Conservation (phyloP, 31 red algal genomes). For the Bonnemaisonia californica region DNA sequence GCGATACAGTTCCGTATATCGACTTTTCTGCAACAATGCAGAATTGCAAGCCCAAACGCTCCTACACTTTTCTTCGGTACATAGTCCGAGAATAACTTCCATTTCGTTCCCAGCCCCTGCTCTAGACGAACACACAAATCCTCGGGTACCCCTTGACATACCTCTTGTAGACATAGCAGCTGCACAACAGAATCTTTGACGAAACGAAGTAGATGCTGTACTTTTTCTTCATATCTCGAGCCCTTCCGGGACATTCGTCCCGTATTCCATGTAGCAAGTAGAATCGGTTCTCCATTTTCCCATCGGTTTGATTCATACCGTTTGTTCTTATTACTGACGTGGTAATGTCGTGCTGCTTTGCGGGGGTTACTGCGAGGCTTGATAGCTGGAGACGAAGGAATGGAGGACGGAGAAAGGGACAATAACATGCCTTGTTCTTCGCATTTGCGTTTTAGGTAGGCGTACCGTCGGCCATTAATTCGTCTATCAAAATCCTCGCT, state of each 20-base stretch:
- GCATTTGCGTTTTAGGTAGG: background rate
- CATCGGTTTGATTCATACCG: background rate
- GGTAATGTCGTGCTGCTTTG: too few relatives aligned
- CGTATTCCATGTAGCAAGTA: slow-evolving; percentile 18
- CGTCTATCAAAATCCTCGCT: background rate
- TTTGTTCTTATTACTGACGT: background rate
- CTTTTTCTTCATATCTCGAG: background rate
- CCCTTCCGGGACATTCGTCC: background rate
- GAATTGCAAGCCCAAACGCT: background rate
- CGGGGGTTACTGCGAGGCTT: background rate
- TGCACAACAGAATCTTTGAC: background rate
- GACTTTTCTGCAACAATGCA: background rate
- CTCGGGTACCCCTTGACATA: background rate
- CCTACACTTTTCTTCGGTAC: background rate
- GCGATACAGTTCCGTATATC: background rate
- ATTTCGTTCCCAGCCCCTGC: background rate
- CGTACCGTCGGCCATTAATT: background rate
- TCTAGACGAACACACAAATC: background rate
- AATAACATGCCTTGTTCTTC: background rate
- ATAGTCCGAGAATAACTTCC: background rate
- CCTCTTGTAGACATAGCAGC: background rate
- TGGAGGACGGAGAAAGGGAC: background rate
- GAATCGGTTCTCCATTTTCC: background rate
- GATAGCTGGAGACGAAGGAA: background rate
- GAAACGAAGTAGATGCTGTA: background rate